These are phyloP conservation scores for Trichosporon sp. DNA, from an alignment of 1,284 basidiomycete species.

Conservation along the genomic window DNA sequence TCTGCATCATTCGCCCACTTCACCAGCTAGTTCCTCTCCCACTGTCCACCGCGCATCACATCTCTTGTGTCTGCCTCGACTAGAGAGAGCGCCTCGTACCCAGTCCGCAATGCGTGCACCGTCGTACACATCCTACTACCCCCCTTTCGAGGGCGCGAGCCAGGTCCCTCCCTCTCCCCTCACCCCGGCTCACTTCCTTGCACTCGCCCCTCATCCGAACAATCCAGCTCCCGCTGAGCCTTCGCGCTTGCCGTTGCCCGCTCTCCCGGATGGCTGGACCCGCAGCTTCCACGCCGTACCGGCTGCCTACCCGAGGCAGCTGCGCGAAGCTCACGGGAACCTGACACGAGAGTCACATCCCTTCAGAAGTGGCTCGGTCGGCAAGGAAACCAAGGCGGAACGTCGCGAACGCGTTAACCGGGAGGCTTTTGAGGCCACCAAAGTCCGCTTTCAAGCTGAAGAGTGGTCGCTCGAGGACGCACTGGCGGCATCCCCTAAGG, in stretches of 20 bases:
- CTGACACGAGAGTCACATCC: slow-evolving; percentile 1
- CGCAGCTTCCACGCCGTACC: slow-evolving; percentile 66
- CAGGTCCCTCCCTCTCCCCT: neutral
- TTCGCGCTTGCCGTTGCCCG: slow-evolving; percentile 23
- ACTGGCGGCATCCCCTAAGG: slow-evolving; percentile 3
- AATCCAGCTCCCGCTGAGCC: neutral
- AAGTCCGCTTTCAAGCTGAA: slow-evolving; percentile 14
- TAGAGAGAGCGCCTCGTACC: no score
- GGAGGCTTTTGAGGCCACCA: slow-evolving; percentile 6
- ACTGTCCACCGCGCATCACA: neutral
- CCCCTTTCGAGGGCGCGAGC: neutral
- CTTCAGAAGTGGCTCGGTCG: neutral
- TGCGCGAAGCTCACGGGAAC: neutral
- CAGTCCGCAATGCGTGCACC: neutral
- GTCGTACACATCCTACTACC: neutral
- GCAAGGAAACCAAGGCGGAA: slow-evolving; percentile 24
- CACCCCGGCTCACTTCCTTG: neutral
- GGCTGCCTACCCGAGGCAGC: slow-evolving; percentile 60
- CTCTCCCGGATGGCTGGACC: slow-evolving; percentile 46
- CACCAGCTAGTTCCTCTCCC: no score
- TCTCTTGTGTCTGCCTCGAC: no score
- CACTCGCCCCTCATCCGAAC: slow-evolving; percentile 2
- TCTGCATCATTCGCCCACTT: no score
- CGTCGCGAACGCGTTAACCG: slow-evolving; percentile 34
- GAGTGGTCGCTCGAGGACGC: slow-evolving; percentile 13